A percentile compares a stretch with the other conserved stretches of the same genome.
Conservation (phyloP, 192 early-diverging fungal genomes). For the Coemansia sp. region DNA sequence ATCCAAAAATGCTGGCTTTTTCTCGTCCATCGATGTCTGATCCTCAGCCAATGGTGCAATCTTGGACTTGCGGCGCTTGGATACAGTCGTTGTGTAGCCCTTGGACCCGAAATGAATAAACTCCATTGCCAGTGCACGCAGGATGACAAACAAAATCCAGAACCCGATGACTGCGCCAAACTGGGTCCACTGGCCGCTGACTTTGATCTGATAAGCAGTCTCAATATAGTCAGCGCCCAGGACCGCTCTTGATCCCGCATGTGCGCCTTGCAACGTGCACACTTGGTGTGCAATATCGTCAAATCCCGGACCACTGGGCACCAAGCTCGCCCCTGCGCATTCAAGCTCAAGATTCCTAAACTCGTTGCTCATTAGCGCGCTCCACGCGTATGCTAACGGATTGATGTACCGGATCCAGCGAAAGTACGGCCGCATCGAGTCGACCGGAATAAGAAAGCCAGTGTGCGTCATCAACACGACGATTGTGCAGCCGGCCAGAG, state of each 20-base stretch:
- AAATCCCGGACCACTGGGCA: conserved; percentile 58
- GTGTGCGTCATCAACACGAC: conserved; percentile 48
- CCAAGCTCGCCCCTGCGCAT: conserved; percentile 32
- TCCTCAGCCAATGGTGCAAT: not conserved
- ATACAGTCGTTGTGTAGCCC: conserved; percentile 55
- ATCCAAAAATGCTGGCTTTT: not conserved
- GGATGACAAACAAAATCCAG: conserved; percentile 38
- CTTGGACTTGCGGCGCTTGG: conserved; percentile 45
- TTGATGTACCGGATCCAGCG: conserved; percentile 70
- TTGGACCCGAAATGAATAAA: conserved; percentile 61
- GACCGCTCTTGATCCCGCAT: conserved; percentile 57
- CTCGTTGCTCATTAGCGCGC: conserved; percentile 69
- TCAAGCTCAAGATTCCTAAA: conserved; percentile 48
- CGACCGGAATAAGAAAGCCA: conserved; percentile 61
- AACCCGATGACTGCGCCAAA: conserved; percentile 58
- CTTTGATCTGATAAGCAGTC: conserved; percentile 58
- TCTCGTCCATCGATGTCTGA: not conserved
- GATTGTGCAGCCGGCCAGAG: conserved; percentile 40
- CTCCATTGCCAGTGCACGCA: conserved; percentile 58
- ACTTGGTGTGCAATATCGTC: conserved; percentile 53
- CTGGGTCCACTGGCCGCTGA: conserved; percentile 59
- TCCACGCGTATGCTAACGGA: conserved; percentile 67
- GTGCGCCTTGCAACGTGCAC: conserved; percentile 66
- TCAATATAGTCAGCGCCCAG: conserved; percentile 61
- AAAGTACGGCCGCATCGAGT: conserved; percentile 64